These are phyloP conservation scores for Gentiana straminea DNA, from an alignment of 257 asterid species.

Conservation along the genomic window DNA sequence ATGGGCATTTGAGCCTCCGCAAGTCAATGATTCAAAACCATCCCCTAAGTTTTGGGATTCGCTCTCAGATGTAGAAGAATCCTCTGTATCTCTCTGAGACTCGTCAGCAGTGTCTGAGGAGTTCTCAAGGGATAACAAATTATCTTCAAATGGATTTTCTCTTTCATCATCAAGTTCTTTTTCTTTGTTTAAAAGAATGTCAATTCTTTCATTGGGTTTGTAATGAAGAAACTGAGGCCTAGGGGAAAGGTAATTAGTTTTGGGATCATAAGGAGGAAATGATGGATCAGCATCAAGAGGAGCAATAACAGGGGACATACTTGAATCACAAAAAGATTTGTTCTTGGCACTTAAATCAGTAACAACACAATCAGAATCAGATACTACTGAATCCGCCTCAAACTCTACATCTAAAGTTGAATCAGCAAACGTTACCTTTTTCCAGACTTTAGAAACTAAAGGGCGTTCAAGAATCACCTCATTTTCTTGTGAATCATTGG, in stretches of 20 bases:
- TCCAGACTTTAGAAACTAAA: constrained; percentile 29
- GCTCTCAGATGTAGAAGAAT: constrained; percentile 17
- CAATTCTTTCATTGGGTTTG: constrained; percentile 64
- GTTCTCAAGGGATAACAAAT: constrained; percentile 30
- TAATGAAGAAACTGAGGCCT: constrained; percentile 78
- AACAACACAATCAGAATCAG: constrained; percentile 19
- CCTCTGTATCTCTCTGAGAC: constrained; percentile 22
- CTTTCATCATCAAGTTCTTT: constrained; percentile 26
- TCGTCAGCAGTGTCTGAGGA: constrained; percentile 38
- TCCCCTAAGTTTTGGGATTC: constrained; percentile 5
- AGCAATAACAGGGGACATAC: constrained; percentile 26
- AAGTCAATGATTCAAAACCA: constrained; percentile 13
- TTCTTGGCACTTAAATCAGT: constrained; percentile 17
- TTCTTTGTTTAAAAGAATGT: constrained; percentile 30
- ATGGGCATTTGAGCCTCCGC: neutral
- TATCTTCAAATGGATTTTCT: constrained; percentile 23
- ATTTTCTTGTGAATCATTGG: constrained; percentile 10
- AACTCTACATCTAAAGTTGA: constrained; percentile 17
- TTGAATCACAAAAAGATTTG: constrained; percentile 14
- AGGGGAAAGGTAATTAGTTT: constrained; percentile 66
- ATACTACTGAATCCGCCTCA: constrained; percentile 19
- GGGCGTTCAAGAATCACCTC: constrained; percentile 23
- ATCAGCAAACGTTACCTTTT: constrained; percentile 45
- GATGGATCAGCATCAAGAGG: constrained; percentile 86
- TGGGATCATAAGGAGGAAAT: constrained; percentile 71